phyloP scores from a whole-genome alignment of 352 stramenopile species.

The Globisporangium apiculatum region DNA sequence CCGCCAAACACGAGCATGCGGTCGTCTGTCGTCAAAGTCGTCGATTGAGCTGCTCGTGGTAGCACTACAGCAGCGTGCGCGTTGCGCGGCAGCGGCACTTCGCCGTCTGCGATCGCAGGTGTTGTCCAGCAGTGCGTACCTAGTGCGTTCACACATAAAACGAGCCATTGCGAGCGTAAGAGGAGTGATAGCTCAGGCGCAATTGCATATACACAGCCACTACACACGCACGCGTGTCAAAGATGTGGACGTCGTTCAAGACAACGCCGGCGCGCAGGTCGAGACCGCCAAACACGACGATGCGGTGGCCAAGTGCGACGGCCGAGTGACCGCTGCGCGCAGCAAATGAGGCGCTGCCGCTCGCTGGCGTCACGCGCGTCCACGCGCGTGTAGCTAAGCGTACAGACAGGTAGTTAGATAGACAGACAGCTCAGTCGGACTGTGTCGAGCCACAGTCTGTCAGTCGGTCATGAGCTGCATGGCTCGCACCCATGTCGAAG shows the following conservation, averaged over 20 bases:
- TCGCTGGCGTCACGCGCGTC: slow-evolving; percentile 14
- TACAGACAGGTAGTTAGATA: not conserved
- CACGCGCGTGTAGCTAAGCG: slow-evolving; percentile 15
- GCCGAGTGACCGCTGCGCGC: slow-evolving; percentile 60
- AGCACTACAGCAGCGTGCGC: slow-evolving; percentile 45
- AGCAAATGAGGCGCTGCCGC: slow-evolving; percentile 15
- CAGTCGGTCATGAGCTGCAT: not conserved
- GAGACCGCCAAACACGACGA: slow-evolving; percentile 62
- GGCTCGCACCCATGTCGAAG: slow-evolving; percentile 31
- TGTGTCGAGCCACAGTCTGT: not conserved
- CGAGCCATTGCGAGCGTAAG: not conserved
- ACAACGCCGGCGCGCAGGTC: slow-evolving; percentile 28
- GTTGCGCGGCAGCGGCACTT: slow-evolving; percentile 38
- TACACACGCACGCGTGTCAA: slow-evolving; percentile 27
- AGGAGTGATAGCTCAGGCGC: not conserved
- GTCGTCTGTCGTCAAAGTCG: not conserved
- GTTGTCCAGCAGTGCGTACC: slow-evolving; percentile 23
- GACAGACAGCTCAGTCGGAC: not conserved
- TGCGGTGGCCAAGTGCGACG: slow-evolving; percentile 27
- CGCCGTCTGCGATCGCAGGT: slow-evolving; percentile 20
- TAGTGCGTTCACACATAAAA: not conserved
- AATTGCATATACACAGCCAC: no score
- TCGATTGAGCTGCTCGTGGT: not conserved
- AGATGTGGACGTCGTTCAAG: slow-evolving; percentile 53
- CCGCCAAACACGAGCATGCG: slow-evolving; percentile 53